Evolutionary conservation across 768 basidiomycete species (phyloP), one percentile per base, ranked within the genome.

Genomic region (Mycena vitilis): DNA sequence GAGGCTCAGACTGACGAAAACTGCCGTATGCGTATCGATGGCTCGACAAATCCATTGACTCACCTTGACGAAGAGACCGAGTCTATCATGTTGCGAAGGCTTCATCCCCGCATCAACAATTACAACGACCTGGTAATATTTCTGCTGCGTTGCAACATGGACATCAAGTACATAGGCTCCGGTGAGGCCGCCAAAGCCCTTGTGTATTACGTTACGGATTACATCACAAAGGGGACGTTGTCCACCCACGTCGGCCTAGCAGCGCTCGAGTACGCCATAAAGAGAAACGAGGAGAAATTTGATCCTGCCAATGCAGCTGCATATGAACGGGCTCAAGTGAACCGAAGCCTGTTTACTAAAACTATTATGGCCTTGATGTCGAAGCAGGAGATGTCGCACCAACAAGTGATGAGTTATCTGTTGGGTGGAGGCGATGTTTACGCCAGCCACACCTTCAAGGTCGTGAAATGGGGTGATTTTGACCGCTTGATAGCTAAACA

Each of bases 121-220:
- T 75, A 45, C 20, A 74, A 73, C 5, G 70, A 74, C 0, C 5
- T 70, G 1, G 20, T 71, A 1, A 58, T 59, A 0, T 74, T 74
- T 44, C 58, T 78, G 1, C 16, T 76, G 22, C 45, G 73, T 4
- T 72, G 73, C 22, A 78, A 80, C 15, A 75, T 75, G 55, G 79
- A 80, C 20, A 76, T 78, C 2, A 78, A 80, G 25, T 77, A 63
- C 37, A 77, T 81, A 1, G 75, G 74, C 0, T 81, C 76, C 0
- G 79, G 80, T 0, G 66, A 71, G 18, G 70, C 71, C 0, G 78
- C 77, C 0, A 81, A 80, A 52, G 79, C 78, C 0, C 37, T 78
- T 0, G 63, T 81, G 0, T 80, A 73, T 52, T 81, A 82, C 30
- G 69, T 80, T 0, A 81, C 78, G 0, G 81, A 82, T 45, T 82